phyloP scores from a whole-genome alignment of 257 asterid genomes.

The Apocynum venetum region DNA sequence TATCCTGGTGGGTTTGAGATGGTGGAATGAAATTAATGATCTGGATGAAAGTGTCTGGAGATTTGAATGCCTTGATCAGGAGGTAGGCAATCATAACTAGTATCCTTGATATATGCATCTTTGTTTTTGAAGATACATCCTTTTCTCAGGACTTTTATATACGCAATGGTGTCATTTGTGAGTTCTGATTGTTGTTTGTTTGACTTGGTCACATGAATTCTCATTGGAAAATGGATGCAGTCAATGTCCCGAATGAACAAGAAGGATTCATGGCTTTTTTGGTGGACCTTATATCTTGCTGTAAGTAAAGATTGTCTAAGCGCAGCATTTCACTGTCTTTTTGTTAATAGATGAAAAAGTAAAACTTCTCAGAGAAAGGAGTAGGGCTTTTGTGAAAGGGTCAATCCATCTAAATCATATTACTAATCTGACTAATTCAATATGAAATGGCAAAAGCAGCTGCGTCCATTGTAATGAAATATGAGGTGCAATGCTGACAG shows the following conservation, averaged over 20 bases:
- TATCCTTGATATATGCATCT: conserved; percentile 7
- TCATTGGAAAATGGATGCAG: conserved; percentile 32
- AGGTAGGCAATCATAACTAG: conserved; percentile 33
- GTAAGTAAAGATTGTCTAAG: conserved; percentile 38
- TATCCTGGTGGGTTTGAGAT: conserved; percentile 90
- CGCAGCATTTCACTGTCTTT: background rate
- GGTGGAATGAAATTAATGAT: conserved; percentile 98
- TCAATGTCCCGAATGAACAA: conserved; percentile 94
- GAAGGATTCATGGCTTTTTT: conserved; percentile 97
- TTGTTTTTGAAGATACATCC: background rate
- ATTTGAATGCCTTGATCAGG: conserved; percentile 83
- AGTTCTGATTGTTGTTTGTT: background rate
- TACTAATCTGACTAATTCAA: background rate
- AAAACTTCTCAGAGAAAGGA: background rate
- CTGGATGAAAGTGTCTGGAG: conserved; percentile 91
- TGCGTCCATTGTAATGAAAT: background rate
- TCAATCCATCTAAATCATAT: background rate
- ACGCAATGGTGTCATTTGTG: background rate
- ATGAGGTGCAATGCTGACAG: background rate
- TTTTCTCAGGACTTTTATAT: background rate
- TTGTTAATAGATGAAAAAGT: background rate
- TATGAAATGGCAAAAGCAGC: background rate
- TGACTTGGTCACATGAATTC: conserved; percentile 7
- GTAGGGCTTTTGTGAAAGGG: background rate
- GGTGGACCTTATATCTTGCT: conserved; percentile 96